Percentiles rank a stretch among this genome's conserved stretches.
These are phyloP conservation scores for Panus rudis DNA, from an alignment of 768 basidiomycete genomes.

Conservation along the genomic window DNA sequence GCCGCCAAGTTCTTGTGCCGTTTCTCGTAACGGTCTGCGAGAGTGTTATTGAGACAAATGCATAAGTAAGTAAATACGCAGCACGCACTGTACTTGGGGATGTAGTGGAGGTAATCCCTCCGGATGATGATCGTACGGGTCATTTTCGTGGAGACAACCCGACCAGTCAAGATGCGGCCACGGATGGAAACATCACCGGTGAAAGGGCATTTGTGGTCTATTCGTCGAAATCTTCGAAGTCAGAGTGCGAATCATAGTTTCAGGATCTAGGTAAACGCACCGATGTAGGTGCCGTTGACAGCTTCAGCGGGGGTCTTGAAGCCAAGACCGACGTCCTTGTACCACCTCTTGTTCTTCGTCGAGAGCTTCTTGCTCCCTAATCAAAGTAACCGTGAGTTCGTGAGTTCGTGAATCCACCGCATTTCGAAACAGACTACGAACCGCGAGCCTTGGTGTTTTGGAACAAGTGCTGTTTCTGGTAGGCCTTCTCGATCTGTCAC, in stretches of 20 bases:
- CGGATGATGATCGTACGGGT: conserved; percentile 97
- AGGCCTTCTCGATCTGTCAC: conserved; percentile 88
- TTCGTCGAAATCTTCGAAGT: not conserved
- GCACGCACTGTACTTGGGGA: conserved; percentile 94
- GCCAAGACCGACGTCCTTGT: conserved; percentile 95
- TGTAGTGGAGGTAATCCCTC: conserved; percentile 89
- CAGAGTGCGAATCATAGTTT: not conserved
- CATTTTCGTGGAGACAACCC: conserved; percentile 99
- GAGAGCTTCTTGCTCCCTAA: conserved; percentile 87
- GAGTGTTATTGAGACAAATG: not conserved
- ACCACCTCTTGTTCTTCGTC: conserved; percentile 97
- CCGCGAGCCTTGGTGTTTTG: conserved; percentile 93
- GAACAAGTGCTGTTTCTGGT: conserved; percentile 97
- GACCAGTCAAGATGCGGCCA: conserved; percentile 96
- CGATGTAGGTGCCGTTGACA: conserved; percentile 93
- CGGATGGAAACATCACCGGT: conserved; percentile 96
- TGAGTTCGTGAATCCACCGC: not conserved
- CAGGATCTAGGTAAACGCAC: conserved; percentile 38
- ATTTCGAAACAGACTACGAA: conserved; percentile 36
- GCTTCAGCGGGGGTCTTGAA: conserved; percentile 97
- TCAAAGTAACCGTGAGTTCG: conserved; percentile 4
- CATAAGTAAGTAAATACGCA: not conserved
- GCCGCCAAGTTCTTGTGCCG: conserved; percentile 98
- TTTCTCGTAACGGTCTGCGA: conserved; percentile 92
- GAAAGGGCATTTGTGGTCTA: conserved; percentile 99